Percentiles rank a stretch among this genome's conserved stretches.
phyloP scores from a whole-genome alignment of 768 basidiomycete genomes.

The Neoboletus subvelutipes region DNA sequence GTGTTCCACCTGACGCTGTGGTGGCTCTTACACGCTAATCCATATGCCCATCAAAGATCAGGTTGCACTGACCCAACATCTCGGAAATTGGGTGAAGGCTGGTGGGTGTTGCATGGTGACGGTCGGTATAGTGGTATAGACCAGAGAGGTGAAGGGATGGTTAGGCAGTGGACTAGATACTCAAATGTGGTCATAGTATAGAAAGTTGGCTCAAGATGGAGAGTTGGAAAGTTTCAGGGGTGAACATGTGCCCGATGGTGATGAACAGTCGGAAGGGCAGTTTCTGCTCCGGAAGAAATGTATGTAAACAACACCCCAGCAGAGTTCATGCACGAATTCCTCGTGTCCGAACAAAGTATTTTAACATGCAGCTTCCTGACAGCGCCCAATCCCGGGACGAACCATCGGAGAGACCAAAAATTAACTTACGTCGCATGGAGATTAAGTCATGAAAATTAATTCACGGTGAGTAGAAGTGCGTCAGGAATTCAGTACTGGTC shows the following conservation, averaged over 20 bases:
- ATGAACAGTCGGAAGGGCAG: slow-evolving; percentile 4
- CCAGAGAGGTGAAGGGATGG: slow-evolving; percentile 3
- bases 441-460: slow-evolving; percentile 20
- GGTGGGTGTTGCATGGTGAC: slow-evolving; percentile 11
- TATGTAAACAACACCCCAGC: slow-evolving; percentile 9
- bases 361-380: background rate
- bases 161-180: background rate
- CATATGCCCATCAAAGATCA: slow-evolving; percentile 11
- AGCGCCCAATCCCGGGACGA: background rate
- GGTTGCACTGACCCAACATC: slow-evolving; percentile 5
- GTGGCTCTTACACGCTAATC: slow-evolving; percentile 5
- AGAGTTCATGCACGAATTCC: background rate
- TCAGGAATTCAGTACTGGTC: slow-evolving; percentile 8
- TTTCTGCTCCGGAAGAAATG: slow-evolving; percentile 4
- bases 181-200: slow-evolving; percentile 8
- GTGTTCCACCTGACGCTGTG: background rate
- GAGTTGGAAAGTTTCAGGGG: slow-evolving; percentile 12
- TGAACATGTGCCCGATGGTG: slow-evolving; percentile 4
- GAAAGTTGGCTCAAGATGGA: slow-evolving; percentile 6
- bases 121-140: slow-evolving; percentile 2
- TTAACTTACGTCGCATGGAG: slow-evolving; percentile 12
- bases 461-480: slow-evolving; percentile 9
- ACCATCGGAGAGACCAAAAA: background rate
- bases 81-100: slow-evolving; percentile 20
- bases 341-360: slow-evolving; percentile 9